Base-by-base conservation (phyloP, 228 moss, liverwort and hornwort genomes). In the Sphagnum fallax region DNA sequence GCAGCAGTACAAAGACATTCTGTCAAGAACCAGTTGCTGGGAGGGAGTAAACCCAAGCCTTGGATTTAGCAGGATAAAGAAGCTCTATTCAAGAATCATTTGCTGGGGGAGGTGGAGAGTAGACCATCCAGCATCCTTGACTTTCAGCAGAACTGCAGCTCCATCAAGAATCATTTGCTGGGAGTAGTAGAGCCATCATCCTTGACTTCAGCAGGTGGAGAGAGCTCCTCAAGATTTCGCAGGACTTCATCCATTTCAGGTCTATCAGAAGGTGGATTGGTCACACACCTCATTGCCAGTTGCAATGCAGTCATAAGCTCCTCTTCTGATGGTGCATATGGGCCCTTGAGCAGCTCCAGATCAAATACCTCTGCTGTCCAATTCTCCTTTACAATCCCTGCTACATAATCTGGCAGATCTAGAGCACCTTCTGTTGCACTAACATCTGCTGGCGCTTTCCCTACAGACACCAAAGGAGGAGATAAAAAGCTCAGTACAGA, bases 331-430 rank as follows among this genome's bases (percentile, higher is more conserved):
- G 93, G 97, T 10, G 91, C 88, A 10, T 85, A 67, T 0, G 88
- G 71, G 2, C 85, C 89, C 69, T 97, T 93, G 84, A 97, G 87
- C 52, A 97, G 84, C 72, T 97, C 97, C 14, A 87, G 75, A 71
- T 97, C 97, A 4, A 97, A 97, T 5, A 97, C 93, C 75, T 97
- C 97, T 5, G 93, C 89, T 1, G 97, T 97, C 97, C 97, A 97
- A 63, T 97, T 93, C 74, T 97, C 97, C 62, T 93, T 93, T 69
- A 97, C 93, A 50, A 97, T 93, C 11, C 91, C 90, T 0, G 90
- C 86, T 11, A 97, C 97, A 73, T 93, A 97, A 61, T 97, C 97
- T 6, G 97, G 93, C 5, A 97, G 70, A 66, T 91, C 93, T 5
- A 87, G 81, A 9, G 93, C 93, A 7, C 86, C 91, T 6, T 91